Conservation (phyloP, 768 basidiomycete genomes). For the Lyophyllum decastes region DNA sequence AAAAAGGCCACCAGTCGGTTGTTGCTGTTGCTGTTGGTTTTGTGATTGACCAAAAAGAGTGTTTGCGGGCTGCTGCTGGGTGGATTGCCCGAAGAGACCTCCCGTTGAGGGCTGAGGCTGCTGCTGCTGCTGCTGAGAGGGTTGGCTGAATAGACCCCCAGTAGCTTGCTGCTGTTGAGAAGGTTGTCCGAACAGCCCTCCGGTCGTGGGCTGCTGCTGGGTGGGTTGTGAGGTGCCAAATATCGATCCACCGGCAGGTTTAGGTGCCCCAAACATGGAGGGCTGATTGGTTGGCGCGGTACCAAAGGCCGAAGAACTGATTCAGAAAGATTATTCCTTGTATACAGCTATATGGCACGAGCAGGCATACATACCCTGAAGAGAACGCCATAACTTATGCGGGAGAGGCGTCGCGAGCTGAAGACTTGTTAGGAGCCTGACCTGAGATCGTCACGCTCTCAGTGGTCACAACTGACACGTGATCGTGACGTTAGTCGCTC, state of each 20-base stretch:
- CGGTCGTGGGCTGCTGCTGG: conserved; percentile 25
- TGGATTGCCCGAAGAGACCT: conserved; percentile 28
- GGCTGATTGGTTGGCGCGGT: conserved; percentile 28
- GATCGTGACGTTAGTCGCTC: background rate
- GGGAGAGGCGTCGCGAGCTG: no score
- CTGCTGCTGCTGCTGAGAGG: conserved; percentile 23
- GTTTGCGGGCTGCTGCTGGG: conserved; percentile 19
- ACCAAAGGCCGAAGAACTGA: background rate
- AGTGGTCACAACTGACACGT: background rate
- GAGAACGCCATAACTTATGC: conserved; percentile 8
- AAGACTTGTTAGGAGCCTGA: background rate
- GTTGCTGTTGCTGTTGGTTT: conserved; percentile 15
- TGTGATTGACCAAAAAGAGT: conserved; percentile 27
- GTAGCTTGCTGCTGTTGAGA: conserved; percentile 23
- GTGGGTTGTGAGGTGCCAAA: conserved; percentile 38
- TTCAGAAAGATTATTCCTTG: background rate
- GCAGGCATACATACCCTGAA: conserved; percentile 3
- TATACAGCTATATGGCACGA: background rate
- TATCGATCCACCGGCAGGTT: conserved; percentile 29
- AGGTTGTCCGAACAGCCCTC: conserved; percentile 31
- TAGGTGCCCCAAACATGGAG: conserved; percentile 31
- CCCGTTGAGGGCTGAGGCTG: no score
- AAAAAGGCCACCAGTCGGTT: conserved; percentile 13
- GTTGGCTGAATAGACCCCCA: conserved; percentile 31
- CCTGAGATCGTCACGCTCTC: background rate